Base-by-base conservation (phyloP, 257 asterid genomes). In the Osmanthus fragrans region DNA sequence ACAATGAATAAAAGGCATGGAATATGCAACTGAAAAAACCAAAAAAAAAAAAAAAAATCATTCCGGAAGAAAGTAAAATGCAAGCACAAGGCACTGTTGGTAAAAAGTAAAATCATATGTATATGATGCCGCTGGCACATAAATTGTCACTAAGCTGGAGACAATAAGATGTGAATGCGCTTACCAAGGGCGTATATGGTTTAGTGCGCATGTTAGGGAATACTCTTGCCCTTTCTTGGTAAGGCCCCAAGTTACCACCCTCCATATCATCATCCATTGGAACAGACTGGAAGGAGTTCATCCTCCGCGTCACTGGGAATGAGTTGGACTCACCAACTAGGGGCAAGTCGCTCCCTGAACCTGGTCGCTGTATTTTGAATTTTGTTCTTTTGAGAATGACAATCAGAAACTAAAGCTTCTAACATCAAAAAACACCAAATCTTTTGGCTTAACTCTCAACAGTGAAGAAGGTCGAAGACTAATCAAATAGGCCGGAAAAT, bases 301-400 rank as follows among this genome's bases (percentile, higher is more conserved):
- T 89, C 92, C 98, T 87, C 84, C 91, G 88, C 54, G 90, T 89
- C 40, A 90, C 87, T 10, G 95, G 94, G 78, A 87, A 91, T 68
- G 89, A 83, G 81, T 70, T 80, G 86, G 84, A 88, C 82, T 86
- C 92, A 27, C 92, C 90, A 80, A 85, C 80, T 79, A 81, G 91
- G 96, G 96, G 94, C 91, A 95, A 86, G 83, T 93, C 94, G 84
- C 92, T 96, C 94, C 97, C 96, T n/a, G 93, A 90, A 83, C 90
- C 91, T 71, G 84, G 88, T 81, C 89, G 93, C 91, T 86, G 87
- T 80, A 91, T 90, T 85, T 87, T 90, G 88, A 80, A 77, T 77
- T 75, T 58, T 83, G 49, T 70, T 76, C 45, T 23, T 33, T 18
- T 32, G 39, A 9, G 80, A 64, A 39, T n/a, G 39, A 54, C 67